Evolutionary conservation across 1,139 yeast genomes (phyloP).

Genomic region (Williopsis jadinii): DNA sequence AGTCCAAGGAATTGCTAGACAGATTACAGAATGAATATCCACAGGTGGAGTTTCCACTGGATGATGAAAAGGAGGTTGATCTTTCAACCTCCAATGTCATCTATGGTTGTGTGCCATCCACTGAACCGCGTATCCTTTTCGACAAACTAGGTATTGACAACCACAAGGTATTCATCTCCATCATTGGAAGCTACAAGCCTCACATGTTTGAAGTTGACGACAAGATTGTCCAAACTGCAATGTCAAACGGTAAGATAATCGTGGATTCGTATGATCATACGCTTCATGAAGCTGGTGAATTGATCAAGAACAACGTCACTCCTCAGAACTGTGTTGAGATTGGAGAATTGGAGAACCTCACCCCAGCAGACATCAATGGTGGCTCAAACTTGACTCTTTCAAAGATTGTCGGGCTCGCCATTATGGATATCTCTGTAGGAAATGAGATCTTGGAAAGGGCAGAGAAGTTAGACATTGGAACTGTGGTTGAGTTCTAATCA

Average conservation of each 20-base stretch:
- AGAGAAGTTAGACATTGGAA: slow-evolving; percentile 20
- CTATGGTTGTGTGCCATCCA: slow-evolving; percentile 56
- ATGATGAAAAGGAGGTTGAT: slow-evolving; percentile 18
- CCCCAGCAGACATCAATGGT: slow-evolving; percentile 9
- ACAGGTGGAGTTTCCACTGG: slow-evolving; percentile 19
- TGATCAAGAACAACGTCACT: slow-evolving; percentile 38
- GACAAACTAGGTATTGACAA: slow-evolving; percentile 27
- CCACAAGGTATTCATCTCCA: slow-evolving; percentile 41
- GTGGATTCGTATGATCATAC: slow-evolving; percentile 58
- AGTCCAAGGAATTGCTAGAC: slow-evolving; percentile 31
- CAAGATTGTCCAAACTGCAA: slow-evolving; percentile 28
- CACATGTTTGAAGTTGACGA: slow-evolving; percentile 60
- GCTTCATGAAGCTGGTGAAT: slow-evolving; percentile 58
- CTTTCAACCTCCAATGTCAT: slow-evolving; percentile 34
- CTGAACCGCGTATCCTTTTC: slow-evolving; percentile 37
- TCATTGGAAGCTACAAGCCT: slow-evolving; percentile 66
- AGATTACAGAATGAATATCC: slow-evolving; percentile 26
- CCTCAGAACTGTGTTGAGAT: slow-evolving; percentile 38
- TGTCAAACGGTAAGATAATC: slow-evolving; percentile 33
- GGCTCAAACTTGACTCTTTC: slow-evolving; percentile 32
- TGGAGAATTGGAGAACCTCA: slow-evolving; percentile 27
- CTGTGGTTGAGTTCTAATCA: slow-evolving; percentile 19
- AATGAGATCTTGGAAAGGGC: slow-evolving; percentile 24
- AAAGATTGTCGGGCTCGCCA: slow-evolving; percentile 53
- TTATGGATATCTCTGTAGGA: slow-evolving; percentile 53